These are phyloP conservation scores for Pochonia chlamydosporia DNA, from an alignment of 2,329 filamentous ascomycete genomes.

Conservation along the genomic window DNA sequence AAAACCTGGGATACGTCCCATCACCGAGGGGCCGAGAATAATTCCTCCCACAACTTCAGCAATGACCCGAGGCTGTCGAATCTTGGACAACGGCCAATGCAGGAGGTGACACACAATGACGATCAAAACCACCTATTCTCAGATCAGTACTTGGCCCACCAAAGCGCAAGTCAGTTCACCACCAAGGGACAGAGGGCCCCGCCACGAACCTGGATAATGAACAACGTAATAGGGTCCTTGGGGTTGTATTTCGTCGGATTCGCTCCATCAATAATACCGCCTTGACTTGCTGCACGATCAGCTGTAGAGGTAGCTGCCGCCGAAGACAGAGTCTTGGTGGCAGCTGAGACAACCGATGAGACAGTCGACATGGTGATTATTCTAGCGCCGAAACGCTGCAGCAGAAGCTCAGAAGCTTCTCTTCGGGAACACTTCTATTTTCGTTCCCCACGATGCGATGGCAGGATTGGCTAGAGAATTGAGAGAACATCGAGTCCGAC, in stretches of 20 bases:
- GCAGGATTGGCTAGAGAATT: not conserved
- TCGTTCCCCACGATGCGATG: not conserved
- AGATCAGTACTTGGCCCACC: not conserved
- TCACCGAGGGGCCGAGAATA: constrained; percentile 77
- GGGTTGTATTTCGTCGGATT: constrained; percentile 64
- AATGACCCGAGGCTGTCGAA: constrained; percentile 77
- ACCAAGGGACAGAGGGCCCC: no score
- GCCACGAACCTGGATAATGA: constrained; percentile 62
- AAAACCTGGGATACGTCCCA: constrained; percentile 82
- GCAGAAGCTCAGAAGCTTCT: not conserved
- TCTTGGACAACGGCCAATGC: constrained; percentile 69
- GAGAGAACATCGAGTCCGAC: no score
- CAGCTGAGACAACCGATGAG: constrained; percentile 13
- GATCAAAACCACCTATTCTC: constrained; percentile 33
- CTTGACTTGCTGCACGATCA: constrained; percentile 33
- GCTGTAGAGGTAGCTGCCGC: constrained; percentile 22
- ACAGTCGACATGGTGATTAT: constrained; percentile 6
- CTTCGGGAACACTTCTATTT: not conserved
- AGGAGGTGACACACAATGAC: constrained; percentile 46
- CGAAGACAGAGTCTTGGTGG: constrained; percentile 19
- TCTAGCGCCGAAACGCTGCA: not conserved
- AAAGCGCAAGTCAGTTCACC: no score
- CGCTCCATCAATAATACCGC: constrained; percentile 64
- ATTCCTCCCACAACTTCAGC: constrained; percentile 83
- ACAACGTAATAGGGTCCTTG: constrained; percentile 67